Base-by-base conservation (phyloP, 768 basidiomycete species). In the Suillus paluster region DNA sequence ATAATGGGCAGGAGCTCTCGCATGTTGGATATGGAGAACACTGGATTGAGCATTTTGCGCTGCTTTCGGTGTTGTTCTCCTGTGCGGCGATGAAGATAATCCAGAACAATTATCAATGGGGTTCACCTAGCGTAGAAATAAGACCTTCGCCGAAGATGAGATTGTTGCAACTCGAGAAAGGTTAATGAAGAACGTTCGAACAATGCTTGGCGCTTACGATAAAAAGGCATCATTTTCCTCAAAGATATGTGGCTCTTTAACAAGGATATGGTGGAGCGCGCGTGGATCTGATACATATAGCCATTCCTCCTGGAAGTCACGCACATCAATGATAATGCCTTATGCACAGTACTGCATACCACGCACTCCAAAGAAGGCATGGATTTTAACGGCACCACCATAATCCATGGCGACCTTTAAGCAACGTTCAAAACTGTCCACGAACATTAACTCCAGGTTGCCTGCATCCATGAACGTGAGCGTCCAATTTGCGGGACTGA, bases 111-210 rank as follows among this genome's bases (percentile, higher is more conserved):
- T 11, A 5, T 14, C 5, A 14, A 30, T 21, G 2, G 27, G 50
- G 11, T 45, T 33, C 2, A 70, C 71, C 70, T 3, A 71, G 61
- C 4, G 73, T 75, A 0, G 68, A 66, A 12, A 71, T 62, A 19
- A 75, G 66, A 11, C 74, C 70, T 15, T 70, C 64, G 2, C 73
- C 72, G 41, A 74, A 73, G 21, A 68, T 64, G 3, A 71, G 19
- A 45, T 57, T 17, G 48, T 59, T 59, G 1, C 19, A 34, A 9
- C 58, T 59, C 17, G 15, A 34, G 17, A n/a, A 41, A 25, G 23
- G 54, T 36, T 21, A 36, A 41, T 11, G 15, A 41, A n/a, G 23
- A 30, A 52, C 15, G 15, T 25, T 11, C 30, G 7, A 59, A 15
- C 44, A n/a, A 48, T 33, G 10, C 19, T 34, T 27, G 30, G 49